These are phyloP conservation scores for Penicillium taxi DNA, from an alignment of 495 filamentous ascomycete species.

Conservation along the genomic window DNA sequence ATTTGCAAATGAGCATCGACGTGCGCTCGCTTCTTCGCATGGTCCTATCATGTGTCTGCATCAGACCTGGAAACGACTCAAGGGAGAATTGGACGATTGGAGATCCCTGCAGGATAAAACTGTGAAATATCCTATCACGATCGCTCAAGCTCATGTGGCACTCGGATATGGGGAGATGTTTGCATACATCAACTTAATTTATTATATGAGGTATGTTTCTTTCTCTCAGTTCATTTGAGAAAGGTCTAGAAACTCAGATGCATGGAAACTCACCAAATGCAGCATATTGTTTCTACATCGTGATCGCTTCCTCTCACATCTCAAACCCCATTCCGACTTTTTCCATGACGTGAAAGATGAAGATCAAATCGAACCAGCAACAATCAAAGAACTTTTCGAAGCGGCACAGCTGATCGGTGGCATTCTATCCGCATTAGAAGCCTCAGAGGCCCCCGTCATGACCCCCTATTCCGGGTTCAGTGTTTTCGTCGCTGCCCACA, in stretches of 20 bases:
- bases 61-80: slow-evolving; percentile 26
- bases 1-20: slow-evolving; percentile 38
- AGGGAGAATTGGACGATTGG: slow-evolving; percentile 37
- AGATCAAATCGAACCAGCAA: slow-evolving; percentile 13
- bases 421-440: slow-evolving; percentile 29
- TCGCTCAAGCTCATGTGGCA: slow-evolving; percentile 34
- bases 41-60: slow-evolving; percentile 21
- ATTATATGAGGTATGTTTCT: slow-evolving; percentile 35
- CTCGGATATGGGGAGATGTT: slow-evolving; percentile 38
- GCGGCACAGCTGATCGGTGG: slow-evolving; percentile 32
- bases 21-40: slow-evolving; percentile 20
- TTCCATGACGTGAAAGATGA: slow-evolving; percentile 18
- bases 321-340: slow-evolving; percentile 21
- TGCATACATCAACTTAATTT: slow-evolving; percentile 38
- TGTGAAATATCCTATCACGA: slow-evolving; percentile 31
- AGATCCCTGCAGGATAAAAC: slow-evolving; percentile 33
- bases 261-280: not conserved
- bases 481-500: slow-evolving; percentile 38
- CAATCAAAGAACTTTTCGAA: slow-evolving; percentile 32
- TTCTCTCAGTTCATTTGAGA: not conserved
- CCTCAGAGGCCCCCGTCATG: slow-evolving; percentile 32
- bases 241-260: not conserved
- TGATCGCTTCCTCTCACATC: slow-evolving; percentile 31
- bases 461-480: slow-evolving; percentile 40
- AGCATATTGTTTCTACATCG: slow-evolving; percentile 38